Base-by-base conservation (phyloP, 1,139 yeast species). In the Debaryomyces sp. region DNA sequence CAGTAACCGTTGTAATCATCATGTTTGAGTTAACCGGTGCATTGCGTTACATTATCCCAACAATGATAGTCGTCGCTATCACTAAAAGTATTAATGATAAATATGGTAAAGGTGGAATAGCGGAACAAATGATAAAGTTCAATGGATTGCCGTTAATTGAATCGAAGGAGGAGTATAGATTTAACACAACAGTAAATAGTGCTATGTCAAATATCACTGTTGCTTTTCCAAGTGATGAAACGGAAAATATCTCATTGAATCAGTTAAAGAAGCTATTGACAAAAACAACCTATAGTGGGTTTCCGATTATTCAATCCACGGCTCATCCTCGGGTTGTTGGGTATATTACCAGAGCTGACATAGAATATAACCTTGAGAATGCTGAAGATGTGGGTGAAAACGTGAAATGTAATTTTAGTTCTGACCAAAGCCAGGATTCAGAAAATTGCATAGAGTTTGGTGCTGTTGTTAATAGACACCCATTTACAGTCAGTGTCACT, bases 21-120 rank as follows among this genome's bases (percentile, higher is more conserved):
- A 88, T 95, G 94, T 91, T 94, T 70, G 99, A 95, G 66, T 74
- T 94, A 46, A 94, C 98, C 0, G 98, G 98, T 21, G 98, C 97
- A 1, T 75, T 91, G 45, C 82, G 89, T 44, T 92, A 89, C 62
- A 89, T 94, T 45, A 78, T 94, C 26, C 99, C 98, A 1, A 90
- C 96, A 0, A 94, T 94, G 99, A 87, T 95, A 45, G 96, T 90
- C 0, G 96, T 95, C 1, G 94, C 96, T 1, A 81, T 87, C n/a
- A 91, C 99, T 1, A 88, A 89, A 58, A 71, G 84, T 41, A 84
- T 94, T 24, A 82, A 83, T 54, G 95, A 88, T 54, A 77, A 73
- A 49, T 86, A 88, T 76, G 96, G 96, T 2, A 75, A 81, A 37
- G 84, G 84, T 0, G 98, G 98, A 1, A 91, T 95, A 52, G 97